Evolutionary conservation across 371 early-diverging fungal genomes (phyloP), one percentile per base, ranked within the genome.

Genomic region (Mortierella sp.): DNA sequence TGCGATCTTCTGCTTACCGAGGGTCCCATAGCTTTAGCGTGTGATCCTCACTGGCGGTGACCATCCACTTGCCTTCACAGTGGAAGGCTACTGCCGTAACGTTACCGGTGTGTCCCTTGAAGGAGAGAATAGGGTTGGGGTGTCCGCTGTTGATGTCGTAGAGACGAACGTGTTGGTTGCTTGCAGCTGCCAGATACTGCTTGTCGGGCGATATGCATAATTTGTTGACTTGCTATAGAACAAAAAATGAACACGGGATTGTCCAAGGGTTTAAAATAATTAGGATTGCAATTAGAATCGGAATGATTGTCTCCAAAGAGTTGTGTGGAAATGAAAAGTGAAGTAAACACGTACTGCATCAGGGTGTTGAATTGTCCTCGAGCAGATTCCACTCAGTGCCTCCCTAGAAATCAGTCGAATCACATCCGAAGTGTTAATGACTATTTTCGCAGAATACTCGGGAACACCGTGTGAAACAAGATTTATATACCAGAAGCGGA

Each of bases 131-230:
- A 8, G 94, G 93, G 75, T 90, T 91, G 41, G 91, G 89, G 56
- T 93, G 91, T 58, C 83, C 82, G 23, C 89, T 90, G 63, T 91
- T 91, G 64, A 94, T 90, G 64, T 96, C 96, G 64, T 93, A 96
- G 42, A 96, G 76, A 14, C 94, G 84, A 21, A 94, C 90, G 68
- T 89, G 89, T 51, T 93, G 94, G 70, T 95, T 87, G 88, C 97
- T 97, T 34, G 96, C 97, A 21, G 96, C 97, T 15, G 95, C 97
- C 8, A 98, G 82, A 70, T 89, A 93, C 27, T 94, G 90, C 76
- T 97, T 97, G 78, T 98, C 96, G 27, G 95, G 95, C 15, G 97
- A 95, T 28, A 98, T 93, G 44, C 94, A 92, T 63, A 97, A 83
- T 56, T 92, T 84, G 82, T 98, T 98, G 49, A 98, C 95, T 91